Percentiles rank a stretch among this genome's conserved stretches.
phyloP scores from a whole-genome alignment of 2,329 filamentous ascomycete genomes.

The Chlorencoelia australis region DNA sequence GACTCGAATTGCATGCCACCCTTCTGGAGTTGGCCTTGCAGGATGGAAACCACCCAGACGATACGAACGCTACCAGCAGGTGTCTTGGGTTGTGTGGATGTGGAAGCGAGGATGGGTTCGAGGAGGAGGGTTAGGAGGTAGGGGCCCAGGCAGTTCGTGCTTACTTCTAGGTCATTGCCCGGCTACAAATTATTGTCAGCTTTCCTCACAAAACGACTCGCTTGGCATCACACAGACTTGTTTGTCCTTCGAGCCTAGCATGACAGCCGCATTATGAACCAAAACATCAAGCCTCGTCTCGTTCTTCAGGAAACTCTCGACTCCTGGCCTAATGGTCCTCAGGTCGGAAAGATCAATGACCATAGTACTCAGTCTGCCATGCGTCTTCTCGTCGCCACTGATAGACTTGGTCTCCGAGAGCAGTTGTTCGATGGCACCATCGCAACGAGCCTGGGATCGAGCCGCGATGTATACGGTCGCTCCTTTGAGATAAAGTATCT shows the following conservation, averaged over 20 bases:
- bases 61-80: conserved; percentile 23
- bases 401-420: conserved; percentile 3
- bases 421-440: conserved; percentile 34
- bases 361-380: conserved; percentile 14
- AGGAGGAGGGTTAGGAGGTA: conserved; percentile 12
- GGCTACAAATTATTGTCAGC: conserved; percentile 1
- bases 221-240: too few species aligned
- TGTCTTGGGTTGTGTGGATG: conserved; percentile 12
- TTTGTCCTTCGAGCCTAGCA: conserved; percentile 31
- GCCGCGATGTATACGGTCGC: conserved; percentile 43
- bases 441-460: conserved; percentile 32
- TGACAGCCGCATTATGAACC: conserved; percentile 38
- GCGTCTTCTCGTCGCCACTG: conserved; percentile 8
- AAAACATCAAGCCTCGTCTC: conserved; percentile 31
- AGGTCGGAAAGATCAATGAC: conserved; percentile 24
- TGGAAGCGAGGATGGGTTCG: conserved; percentile 6
- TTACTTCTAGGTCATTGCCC: conserved; percentile 20
- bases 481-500: conserved; percentile 39
- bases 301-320: conserved; percentile 22
- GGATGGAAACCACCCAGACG: conserved; percentile 23
- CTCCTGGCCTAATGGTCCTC: conserved; percentile 20
- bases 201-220: too few species aligned
- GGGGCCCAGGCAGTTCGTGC: conserved; percentile 10
- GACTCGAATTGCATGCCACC: conserved; percentile 19
- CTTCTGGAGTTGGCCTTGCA: conserved; percentile 3